Percentiles rank a stretch among this genome's conserved stretches.
These are phyloP conservation scores for Umbelopsis isabellina DNA, from an alignment of 192 early-diverging fungal genomes.

Conservation along the genomic window DNA sequence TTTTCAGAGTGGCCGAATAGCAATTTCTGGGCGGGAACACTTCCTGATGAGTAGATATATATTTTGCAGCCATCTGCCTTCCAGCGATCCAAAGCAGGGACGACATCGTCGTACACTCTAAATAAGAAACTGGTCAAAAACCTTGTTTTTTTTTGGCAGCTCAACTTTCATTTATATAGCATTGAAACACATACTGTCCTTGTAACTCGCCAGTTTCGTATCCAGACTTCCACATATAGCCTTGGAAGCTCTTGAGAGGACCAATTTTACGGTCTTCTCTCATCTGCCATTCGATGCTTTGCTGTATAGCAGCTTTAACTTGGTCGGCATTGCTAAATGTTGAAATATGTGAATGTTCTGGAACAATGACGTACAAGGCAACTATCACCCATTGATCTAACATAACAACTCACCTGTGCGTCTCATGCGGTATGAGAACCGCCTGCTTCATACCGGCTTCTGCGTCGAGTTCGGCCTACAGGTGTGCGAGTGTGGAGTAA, in stretches of 20 bases:
- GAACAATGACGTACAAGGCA: neutral
- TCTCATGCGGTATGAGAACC: constrained; percentile 46
- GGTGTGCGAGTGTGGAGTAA: neutral
- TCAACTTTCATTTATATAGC: neutral
- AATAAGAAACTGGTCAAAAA: neutral
- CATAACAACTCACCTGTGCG: constrained; percentile 35
- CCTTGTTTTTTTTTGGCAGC: neutral
- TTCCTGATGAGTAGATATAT: constrained; percentile 97
- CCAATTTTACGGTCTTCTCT: constrained; percentile 85
- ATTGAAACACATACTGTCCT: constrained; percentile 63
- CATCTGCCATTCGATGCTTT: constrained; percentile 87
- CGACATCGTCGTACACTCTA: constrained; percentile 89
- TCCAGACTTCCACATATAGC: constrained; percentile 94
- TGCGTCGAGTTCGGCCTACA: constrained; percentile 51
- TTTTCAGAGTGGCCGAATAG: constrained; percentile 84
- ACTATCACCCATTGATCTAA: too few relatives aligned
- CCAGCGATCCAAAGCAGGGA: constrained; percentile 78
- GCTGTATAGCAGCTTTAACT: constrained; percentile 56
- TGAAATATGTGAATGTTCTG: neutral
- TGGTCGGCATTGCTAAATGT: constrained; percentile 42
- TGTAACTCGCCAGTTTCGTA: constrained; percentile 76
- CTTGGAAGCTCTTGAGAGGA: constrained; percentile 88
- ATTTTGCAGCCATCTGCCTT: constrained; percentile 58
- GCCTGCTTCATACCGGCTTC: constrained; percentile 43
- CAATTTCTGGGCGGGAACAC: constrained; percentile 91